A percentile compares a stretch with the other conserved stretches of the same genome.
These are phyloP conservation scores for Leccinum obscurum DNA, from an alignment of 768 basidiomycete genomes.

Conservation along the genomic window DNA sequence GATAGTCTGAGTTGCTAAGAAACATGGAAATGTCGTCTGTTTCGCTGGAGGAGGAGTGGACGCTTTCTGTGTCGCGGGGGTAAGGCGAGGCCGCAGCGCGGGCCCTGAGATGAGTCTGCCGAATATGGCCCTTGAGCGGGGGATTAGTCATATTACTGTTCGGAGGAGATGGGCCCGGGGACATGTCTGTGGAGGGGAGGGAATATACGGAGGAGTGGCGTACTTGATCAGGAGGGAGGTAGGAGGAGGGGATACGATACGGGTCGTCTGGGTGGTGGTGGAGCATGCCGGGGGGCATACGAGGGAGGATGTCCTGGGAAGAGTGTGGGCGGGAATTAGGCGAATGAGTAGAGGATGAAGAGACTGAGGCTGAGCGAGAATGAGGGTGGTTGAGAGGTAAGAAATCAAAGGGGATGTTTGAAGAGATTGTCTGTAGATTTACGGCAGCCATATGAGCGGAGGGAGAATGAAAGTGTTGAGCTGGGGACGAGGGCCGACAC, in stretches of 20 bases:
- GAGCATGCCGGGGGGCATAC: slow-evolving; percentile 51
- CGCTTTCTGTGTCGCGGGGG: slow-evolving; percentile 81
- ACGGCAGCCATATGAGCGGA: slow-evolving; percentile 61
- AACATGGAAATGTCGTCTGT: slow-evolving; percentile 87
- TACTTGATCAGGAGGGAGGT: slow-evolving; percentile 45
- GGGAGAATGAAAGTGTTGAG: slow-evolving; percentile 40
- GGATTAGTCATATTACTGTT: slow-evolving; percentile 74
- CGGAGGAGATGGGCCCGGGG: slow-evolving; percentile 66
- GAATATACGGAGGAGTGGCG: slow-evolving; percentile 49
- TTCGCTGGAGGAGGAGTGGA: slow-evolving; percentile 86
- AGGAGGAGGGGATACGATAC: slow-evolving; percentile 61
- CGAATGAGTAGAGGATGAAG: slow-evolving; percentile 72
- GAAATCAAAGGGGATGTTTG: slow-evolving; percentile 70
- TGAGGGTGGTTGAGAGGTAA: slow-evolving; percentile 61
- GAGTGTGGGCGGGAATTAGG: slow-evolving; percentile 77
- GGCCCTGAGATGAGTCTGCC: slow-evolving; percentile 75
- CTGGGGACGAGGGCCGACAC: slow-evolving; percentile 32
- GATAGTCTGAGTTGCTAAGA: slow-evolving; percentile 63
- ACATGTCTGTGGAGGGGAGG: slow-evolving; percentile 40
- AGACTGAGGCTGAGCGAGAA: slow-evolving; percentile 77
- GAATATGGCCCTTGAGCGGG: slow-evolving; percentile 74
- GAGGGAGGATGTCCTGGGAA: slow-evolving; percentile 61
- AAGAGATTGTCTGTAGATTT: slow-evolving; percentile 71
- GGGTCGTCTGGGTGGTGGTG: slow-evolving; percentile 63
- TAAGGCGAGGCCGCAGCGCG: slow-evolving; percentile 83